A percentile compares a stretch with the other conserved stretches of the same genome.
phyloP scores from a whole-genome alignment of 1,284 basidiomycete genomes.

The Ceratobasidium sp. region DNA sequence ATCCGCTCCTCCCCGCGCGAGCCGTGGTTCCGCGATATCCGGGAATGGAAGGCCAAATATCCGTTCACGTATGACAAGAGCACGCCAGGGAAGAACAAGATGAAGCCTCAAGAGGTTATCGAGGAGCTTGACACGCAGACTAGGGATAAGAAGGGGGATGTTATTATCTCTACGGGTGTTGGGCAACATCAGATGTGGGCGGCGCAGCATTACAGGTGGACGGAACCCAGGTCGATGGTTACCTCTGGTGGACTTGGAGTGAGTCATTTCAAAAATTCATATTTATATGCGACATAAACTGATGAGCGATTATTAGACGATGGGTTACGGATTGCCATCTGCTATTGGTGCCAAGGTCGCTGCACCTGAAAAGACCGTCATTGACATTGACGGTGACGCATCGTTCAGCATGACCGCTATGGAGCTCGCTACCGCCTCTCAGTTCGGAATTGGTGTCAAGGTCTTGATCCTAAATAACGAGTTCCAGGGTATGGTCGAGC shows the following conservation, averaged over 20 bases:
- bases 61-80: conserved; percentile 90
- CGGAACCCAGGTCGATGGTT: conserved; percentile 85
- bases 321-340: conserved; percentile 96
- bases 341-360: conserved; percentile 98
- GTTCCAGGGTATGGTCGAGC: conserved; percentile 98
- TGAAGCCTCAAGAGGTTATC: conserved; percentile 98
- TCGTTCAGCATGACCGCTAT: conserved; percentile 99
- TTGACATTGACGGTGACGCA: conserved; percentile 97
- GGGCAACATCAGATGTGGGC: conserved; percentile 99
- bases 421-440: conserved; percentile 94
- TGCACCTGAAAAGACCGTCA: conserved; percentile 90
- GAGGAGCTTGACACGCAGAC: conserved; percentile 88
- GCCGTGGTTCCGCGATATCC: conserved; percentile 87
- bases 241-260: conserved; percentile 97
- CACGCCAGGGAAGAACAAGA: conserved; percentile 66
- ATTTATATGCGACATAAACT: conserved; percentile 8
- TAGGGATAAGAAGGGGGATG: conserved; percentile 81
- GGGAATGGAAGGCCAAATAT: conserved; percentile 85
- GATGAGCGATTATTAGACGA: conserved; percentile 67
- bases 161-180: conserved; percentile 92
- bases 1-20: conserved; percentile 72
- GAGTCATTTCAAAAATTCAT: conserved; percentile 53
- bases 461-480: conserved; percentile 91
- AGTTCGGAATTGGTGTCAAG: conserved; percentile 95
- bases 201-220: conserved; percentile 94